A percentile compares a stretch with the other conserved stretches of the same genome.
These are phyloP conservation scores for Aspergillus neoniger DNA, from an alignment of 2,329 filamentous ascomycete species.

Conservation along the genomic window DNA sequence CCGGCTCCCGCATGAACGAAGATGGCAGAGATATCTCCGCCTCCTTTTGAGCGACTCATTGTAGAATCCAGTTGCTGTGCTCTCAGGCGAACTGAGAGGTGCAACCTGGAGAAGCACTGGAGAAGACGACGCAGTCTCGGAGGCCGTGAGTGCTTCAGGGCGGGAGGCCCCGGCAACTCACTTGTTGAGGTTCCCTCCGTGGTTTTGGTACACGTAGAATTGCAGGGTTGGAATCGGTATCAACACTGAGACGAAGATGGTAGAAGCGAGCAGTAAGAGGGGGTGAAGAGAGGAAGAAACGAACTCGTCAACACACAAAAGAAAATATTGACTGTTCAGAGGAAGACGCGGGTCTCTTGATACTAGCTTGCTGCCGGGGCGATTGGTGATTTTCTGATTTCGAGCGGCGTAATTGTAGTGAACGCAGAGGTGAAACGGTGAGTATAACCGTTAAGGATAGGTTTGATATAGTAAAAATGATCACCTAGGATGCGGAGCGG, in stretches of 20 bases:
- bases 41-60: constrained; percentile 42
- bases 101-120: not conserved
- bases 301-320: not conserved
- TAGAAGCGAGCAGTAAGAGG: not conserved
- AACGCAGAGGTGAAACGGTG: too few species aligned
- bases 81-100: not conserved
- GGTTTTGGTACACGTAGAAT: not conserved
- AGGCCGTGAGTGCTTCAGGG: not conserved
- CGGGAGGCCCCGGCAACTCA: not conserved
- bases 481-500: too few species aligned
- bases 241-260: not conserved
- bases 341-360: not conserved
- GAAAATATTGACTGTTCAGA: not conserved
- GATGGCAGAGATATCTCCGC: constrained; percentile 67
- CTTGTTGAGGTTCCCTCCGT: not conserved
- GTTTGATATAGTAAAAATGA: too few species aligned
- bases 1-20: constrained; percentile 96
- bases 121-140: not conserved
- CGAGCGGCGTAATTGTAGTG: too few species aligned
- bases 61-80: constrained; percentile 4
- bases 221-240: not conserved
- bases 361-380: too few species aligned
- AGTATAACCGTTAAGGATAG: too few species aligned
- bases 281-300: not conserved
- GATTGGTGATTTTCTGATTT: too few species aligned